Conservation (phyloP, 345 rosid genomes). For the Geranium rotundifolium region DNA sequence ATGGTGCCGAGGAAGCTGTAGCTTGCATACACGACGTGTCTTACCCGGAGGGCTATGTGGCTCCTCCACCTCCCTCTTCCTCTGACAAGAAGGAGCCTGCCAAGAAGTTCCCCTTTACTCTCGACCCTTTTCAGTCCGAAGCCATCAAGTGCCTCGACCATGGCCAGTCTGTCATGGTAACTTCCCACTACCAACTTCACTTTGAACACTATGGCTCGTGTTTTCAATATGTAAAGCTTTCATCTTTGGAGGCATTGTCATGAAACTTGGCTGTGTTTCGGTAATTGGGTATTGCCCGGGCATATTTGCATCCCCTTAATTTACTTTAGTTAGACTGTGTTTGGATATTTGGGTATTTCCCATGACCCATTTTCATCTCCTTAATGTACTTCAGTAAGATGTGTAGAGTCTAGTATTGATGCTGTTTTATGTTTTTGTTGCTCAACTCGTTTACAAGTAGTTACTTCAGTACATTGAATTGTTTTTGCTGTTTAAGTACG, state of each 20-base stretch:
- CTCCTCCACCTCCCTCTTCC: slow-evolving; percentile 18
- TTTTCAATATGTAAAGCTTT: background rate
- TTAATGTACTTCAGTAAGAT: background rate
- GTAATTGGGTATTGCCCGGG: background rate
- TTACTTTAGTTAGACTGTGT: too few species aligned
- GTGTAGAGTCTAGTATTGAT: background rate
- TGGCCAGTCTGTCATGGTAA: slow-evolving; percentile 88
- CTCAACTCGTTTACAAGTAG: background rate
- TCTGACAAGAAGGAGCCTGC: slow-evolving; percentile 41
- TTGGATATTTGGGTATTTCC: too few species aligned
- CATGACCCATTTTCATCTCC: too few species aligned
- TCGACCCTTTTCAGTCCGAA: slow-evolving; percentile 91
- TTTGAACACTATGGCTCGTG: background rate
- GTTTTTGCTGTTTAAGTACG: background rate
- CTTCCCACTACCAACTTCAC: background rate
- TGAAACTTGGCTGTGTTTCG: background rate
- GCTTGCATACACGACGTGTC: slow-evolving; percentile 79
- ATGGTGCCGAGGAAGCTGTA: slow-evolving; percentile 20
- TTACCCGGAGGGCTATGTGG: slow-evolving; percentile 54
- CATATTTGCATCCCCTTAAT: too few species aligned
- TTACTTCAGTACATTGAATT: too few species aligned
- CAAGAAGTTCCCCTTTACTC: slow-evolving; percentile 81
- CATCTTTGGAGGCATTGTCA: background rate
- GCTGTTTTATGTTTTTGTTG: background rate
- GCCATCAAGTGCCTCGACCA: slow-evolving; percentile 82